Evolutionary conservation across 2,329 filamentous ascomycete species (phyloP).

Genomic region (Ophiostoma piceae): DNA sequence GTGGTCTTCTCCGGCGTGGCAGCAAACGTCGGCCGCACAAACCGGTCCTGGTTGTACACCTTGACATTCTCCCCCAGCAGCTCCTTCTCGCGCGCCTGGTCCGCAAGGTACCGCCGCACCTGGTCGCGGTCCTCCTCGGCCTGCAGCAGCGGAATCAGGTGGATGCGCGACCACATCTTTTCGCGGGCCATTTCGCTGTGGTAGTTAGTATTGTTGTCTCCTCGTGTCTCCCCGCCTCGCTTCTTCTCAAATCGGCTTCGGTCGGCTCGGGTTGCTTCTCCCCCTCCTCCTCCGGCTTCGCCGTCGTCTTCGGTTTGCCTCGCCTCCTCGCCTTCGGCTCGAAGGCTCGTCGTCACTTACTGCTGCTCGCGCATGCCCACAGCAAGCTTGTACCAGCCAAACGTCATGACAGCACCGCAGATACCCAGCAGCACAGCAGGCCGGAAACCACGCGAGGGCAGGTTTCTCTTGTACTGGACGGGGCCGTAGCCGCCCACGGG

Average conservation of each 20-base stretch:
- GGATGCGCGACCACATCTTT: constrained; percentile 97
- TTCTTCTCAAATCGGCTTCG: too few species aligned
- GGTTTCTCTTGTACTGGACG: constrained; percentile 95
- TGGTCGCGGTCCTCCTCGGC: constrained; percentile 96
- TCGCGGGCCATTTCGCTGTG: constrained; percentile 84
- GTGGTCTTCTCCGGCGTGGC: constrained; percentile 60
- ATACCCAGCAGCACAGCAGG: constrained; percentile 73
- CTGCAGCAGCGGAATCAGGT: constrained; percentile 88
- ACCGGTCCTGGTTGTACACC: constrained; percentile 82
- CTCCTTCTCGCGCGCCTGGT: constrained; percentile 85
- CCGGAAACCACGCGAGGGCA: constrained; percentile 85
- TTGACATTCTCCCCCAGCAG: constrained; percentile 76
- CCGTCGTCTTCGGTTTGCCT: not conserved
- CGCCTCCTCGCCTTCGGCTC: too few species aligned
- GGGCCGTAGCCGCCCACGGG: constrained; percentile 89
- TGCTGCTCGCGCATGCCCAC: constrained; percentile 84
- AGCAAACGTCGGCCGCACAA: constrained; percentile 74
- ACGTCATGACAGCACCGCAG: constrained; percentile 73
- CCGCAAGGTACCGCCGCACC: constrained; percentile 78
- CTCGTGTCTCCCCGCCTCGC: too few species aligned
- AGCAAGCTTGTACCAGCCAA: constrained; percentile 83
- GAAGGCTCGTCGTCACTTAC: constrained; percentile 55
- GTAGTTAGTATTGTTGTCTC: not conserved
- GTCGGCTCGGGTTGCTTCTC: too few species aligned
- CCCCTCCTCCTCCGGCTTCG: too few species aligned